Evolutionary conservation across 805 yeast species (phyloP), one percentile per base, ranked within the genome.

Genomic region (Metschnikowia arizonensis): DNA sequence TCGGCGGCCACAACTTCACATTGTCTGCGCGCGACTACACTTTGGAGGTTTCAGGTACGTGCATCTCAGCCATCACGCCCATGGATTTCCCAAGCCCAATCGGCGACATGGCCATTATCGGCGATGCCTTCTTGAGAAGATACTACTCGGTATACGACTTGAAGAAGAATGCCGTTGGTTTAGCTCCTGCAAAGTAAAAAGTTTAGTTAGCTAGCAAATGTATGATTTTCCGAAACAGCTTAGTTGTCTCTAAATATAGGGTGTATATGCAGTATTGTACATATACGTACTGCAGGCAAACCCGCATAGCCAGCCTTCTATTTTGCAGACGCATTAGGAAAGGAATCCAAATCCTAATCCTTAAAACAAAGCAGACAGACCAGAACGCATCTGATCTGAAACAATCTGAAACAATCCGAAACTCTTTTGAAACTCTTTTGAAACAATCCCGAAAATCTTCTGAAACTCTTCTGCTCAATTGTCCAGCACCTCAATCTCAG

Each of bases 1-100:
- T 93, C 56, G 82, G 79, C 48, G 98, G 98, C 53, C 77, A 85
- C 74, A 88, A 91, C 76, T 93, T 90, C 76, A 85, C 96, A 43
- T 82, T 93, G 63, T 62, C 84, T 51, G 84, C 99, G 32, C 83
- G 81, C 62, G 99, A 93, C 66, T 93, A 93, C 78, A 88, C 91
- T 48, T 78, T 93, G 68, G 98, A 93, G 69, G 86, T 88, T 33
- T 81, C 93, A 48, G 99, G 98, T 34, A 81, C 95, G 35, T 93
- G 99, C 78, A 85, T 91, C 60, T 90, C 97, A 48, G 95, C 95
- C 6, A 87, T 93, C 76, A 89, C 96, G 33, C 95, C 96, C 58
- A 81, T 93, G 91, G 99, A 93, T 65, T 81, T 93, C 82, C 98
- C 98, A 44, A 88, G 83, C 60, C 97, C 97, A 51, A 84, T 91